Base-by-base conservation (phyloP, 2,329 filamentous ascomycete genomes). In the Sphaceloma murrayae region DNA sequence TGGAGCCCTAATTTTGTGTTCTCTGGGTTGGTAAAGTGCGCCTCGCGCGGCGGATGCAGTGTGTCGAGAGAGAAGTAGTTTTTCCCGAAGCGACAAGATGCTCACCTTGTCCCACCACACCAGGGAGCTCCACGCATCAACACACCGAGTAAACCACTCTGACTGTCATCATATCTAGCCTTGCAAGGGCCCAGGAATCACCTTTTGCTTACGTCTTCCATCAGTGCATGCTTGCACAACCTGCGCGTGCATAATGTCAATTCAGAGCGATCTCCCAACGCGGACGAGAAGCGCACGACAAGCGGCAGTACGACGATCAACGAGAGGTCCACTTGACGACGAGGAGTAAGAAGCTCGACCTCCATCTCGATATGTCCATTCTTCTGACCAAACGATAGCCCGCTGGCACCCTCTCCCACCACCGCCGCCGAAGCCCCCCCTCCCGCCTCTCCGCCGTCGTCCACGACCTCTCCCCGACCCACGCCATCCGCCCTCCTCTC, bases 301-400 rank as follows among this genome's bases (percentile, higher is more conserved):
- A 14, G 31, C 42, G 14, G 32, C 32, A 3, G 42, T 45, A n/a
- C 18, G 42, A 7, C 30, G 42, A 14, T 45, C 42, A 10, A 45
- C 42, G 8, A 18, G 42, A 7, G 42, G 42, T 8, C 42, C 42
- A 5, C 42, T 45, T n/a, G 42, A 45, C 17, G 42, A 45, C 19
- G 42, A 45, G 26, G 42, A 45, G 42, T 45, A 18, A 34, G 7
- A 8, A 22, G 7, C 14, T 11, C 14, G 18, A 31, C 2, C 21
- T 2, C 14, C n/a, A 43, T 5, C 24, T 5, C 3, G 16, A 19
- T n/a, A 8, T 13, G 8, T 8, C 31, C 17, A 18, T n/a, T n/a
- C n/a, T n/a, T n/a, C 39, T 45, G 7, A 34, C 16, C 14, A 21
- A 5, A 8, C 21, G 24, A 5, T 22, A 36, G 19, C 21, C 42